Evolutionary conservation across 768 basidiomycete genomes (phyloP).

Genomic region (Boletus sp.): DNA sequence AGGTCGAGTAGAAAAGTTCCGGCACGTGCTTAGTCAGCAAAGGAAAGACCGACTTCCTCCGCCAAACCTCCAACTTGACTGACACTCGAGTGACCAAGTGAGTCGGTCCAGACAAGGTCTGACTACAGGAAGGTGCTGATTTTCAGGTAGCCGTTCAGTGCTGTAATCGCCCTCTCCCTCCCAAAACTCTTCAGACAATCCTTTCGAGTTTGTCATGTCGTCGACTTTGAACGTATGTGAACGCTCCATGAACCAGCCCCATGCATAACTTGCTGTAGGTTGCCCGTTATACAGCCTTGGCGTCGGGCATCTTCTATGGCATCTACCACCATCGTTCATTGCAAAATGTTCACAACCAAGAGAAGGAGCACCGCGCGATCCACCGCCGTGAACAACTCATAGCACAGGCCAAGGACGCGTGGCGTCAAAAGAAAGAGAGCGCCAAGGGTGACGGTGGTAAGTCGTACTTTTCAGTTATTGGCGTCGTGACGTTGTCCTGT

Average conservation of each 20-base stretch:
- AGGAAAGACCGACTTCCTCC: constrained; percentile 29
- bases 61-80: constrained; percentile 15
- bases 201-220: constrained; percentile 48
- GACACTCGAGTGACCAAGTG: too few relatives aligned
- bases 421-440: constrained; percentile 71
- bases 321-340: constrained; percentile 89
- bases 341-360: constrained; percentile 73
- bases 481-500: background rate
- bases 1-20: background rate
- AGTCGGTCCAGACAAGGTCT: background rate
- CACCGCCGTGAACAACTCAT: constrained; percentile 76
- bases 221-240: constrained; percentile 72
- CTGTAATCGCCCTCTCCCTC: constrained; percentile 13
- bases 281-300: constrained; percentile 88
- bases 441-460: constrained; percentile 53
- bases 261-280: constrained; percentile 50
- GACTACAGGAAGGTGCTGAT: background rate
- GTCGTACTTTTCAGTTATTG: constrained; percentile 26
- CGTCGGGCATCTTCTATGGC: constrained; percentile 86
- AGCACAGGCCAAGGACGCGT: constrained; percentile 85
- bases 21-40: constrained; percentile 29
- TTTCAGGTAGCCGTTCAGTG: constrained; percentile 8
- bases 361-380: constrained; percentile 69
- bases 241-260: background rate
- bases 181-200: constrained; percentile 8